Evolutionary conservation across 2,329 filamentous ascomycete genomes (phyloP).

Genomic region (Hypoxylon sp.): DNA sequence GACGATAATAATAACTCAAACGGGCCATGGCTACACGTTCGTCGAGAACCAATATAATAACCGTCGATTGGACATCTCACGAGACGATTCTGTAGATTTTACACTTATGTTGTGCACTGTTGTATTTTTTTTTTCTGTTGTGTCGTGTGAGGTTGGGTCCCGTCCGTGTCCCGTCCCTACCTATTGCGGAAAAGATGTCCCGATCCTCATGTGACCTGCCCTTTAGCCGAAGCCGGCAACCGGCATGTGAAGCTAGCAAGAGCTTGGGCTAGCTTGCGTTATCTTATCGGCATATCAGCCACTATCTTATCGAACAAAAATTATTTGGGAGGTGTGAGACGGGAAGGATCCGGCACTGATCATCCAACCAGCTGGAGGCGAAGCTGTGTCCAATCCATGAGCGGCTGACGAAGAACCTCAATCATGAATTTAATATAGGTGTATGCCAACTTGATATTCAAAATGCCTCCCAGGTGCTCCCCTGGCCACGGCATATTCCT

Average conservation of each 20-base stretch:
- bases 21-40: constrained; percentile 21
- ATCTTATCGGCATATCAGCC: constrained; percentile 31
- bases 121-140: constrained; percentile 12
- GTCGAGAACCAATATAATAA: constrained; percentile 37
- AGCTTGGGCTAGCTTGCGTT: constrained; percentile 19
- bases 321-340: neutral
- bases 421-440: constrained; percentile 27
- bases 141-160: constrained; percentile 32
- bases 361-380: constrained; percentile 11
- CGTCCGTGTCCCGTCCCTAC: constrained; percentile 29
- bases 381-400: constrained; percentile 8
- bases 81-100: constrained; percentile 13
- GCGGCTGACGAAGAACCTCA: constrained; percentile 4
- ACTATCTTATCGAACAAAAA: constrained; percentile 31
- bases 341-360: constrained; percentile 10
- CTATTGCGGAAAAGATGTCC: constrained; percentile 44
- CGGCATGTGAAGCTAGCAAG: constrained; percentile 33
- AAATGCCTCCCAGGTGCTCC: constrained; percentile 62
- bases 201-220: constrained; percentile 40
- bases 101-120: constrained; percentile 4
- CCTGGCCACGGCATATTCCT: constrained; percentile 58
- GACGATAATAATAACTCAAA: constrained; percentile 14
- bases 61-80: constrained; percentile 32
- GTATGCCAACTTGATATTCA: constrained; percentile 24
- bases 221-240: constrained; percentile 44